Base-by-base conservation (phyloP, 1,139 yeast genomes). In the Hyphopichia pseudoburtonii region DNA sequence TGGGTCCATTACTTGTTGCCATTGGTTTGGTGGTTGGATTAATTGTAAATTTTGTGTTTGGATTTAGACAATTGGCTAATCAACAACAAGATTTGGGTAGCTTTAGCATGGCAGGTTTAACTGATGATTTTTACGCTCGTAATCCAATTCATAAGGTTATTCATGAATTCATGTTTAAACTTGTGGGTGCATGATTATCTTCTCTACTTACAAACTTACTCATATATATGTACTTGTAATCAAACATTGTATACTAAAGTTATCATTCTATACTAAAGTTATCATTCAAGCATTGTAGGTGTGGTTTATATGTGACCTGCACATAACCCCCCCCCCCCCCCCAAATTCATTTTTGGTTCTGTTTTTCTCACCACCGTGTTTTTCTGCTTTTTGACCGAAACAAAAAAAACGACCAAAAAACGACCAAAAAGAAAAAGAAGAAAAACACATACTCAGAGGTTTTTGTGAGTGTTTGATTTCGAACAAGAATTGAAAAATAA, bases 1-100 rank as follows among this genome's bases (percentile, higher is more conserved):
- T 86, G 42, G 98, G 98, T 5, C 98, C 98, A 0, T 57, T 92
- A 41, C 65, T 90, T 19, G 73, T 92, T 37, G 88, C 95, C 1
- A 48, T 70, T 26, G 92, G 89, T 8, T 26, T 32, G n/a, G 26
- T 32, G 4, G 26, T 14, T 34, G 85, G 92, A 1, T 70, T 92
- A 50, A 55, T 76, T 16, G 57, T 88, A 47, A 92, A 92, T 62
- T 92, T 89, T 52, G 64, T 77, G 19, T 76, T 78, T 43, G 88
- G 90, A 2, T 76, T 85, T 64, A 76, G 66, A 48, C 72, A 45
- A 30, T 44, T 60, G 14, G 51, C 50, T 34, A 36, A 31, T 21
- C 41, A 27, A 15, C 37, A 31, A 25, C n/a, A n/a, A n/a, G n/a
- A n/a, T n/a, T n/a, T n/a, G n/a, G 36, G 17, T 5, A 24, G 31